These are phyloP conservation scores for Claviceps fusiformis DNA, from an alignment of 2,329 filamentous ascomycete genomes.

Conservation along the genomic window DNA sequence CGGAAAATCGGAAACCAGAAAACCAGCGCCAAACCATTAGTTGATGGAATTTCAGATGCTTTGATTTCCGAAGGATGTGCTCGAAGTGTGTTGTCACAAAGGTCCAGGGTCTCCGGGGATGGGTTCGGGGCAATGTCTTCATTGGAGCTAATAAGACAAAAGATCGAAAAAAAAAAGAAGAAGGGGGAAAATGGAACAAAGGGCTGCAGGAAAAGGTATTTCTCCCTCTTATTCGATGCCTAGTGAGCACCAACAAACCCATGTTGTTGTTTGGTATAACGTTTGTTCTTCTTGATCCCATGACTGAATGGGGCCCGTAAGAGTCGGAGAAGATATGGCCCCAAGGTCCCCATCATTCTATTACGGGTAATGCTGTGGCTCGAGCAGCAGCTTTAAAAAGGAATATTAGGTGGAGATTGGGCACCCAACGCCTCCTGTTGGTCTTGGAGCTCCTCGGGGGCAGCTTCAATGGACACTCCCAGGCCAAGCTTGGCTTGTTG, in stretches of 20 bases:
- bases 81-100: background rate
- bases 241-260: background rate
- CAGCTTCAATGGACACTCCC: slow-evolving; percentile 80
- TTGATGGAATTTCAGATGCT: background rate
- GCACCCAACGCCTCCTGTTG: slow-evolving; percentile 54
- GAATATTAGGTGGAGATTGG: slow-evolving; percentile 42
- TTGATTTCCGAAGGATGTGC: background rate
- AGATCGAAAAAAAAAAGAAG: background rate
- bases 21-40: background rate
- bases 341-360: slow-evolving; percentile 9
- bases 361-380: background rate
- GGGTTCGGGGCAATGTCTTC: background rate
- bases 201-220: background rate
- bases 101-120: background rate
- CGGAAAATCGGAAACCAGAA: background rate
- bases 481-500: slow-evolving; percentile 91
- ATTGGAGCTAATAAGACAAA: background rate
- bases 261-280: background rate
- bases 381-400: slow-evolving; percentile 35
- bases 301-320: slow-evolving; percentile 6
- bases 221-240: background rate
- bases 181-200: background rate
- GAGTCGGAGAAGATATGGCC: slow-evolving; percentile 7
- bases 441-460: slow-evolving; percentile 74
- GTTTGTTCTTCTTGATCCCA: slow-evolving; percentile 10